These are phyloP conservation scores for Solanum chacoense DNA, from an alignment of 305 asterid genomes.

Conservation along the genomic window DNA sequence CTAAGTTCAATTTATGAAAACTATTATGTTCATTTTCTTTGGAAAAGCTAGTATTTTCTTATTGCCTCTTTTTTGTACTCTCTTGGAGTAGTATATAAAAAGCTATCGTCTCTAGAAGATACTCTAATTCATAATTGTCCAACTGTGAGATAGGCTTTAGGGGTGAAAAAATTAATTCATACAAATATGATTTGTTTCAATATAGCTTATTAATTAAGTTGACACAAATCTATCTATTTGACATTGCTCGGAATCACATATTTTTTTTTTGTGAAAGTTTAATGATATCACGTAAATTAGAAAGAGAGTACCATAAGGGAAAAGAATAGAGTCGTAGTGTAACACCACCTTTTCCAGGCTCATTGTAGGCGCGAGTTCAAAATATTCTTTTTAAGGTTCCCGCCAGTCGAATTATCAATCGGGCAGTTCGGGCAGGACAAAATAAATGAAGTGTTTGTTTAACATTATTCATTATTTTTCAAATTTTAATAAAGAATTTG, in stretches of 20 bases:
- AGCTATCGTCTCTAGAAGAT: neutral
- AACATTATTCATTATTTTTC: neutral
- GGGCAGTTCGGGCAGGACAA: slow-evolving; percentile 17
- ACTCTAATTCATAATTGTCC: neutral
- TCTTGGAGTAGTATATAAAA: neutral
- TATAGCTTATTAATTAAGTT: neutral
- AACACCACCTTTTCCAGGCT: neutral
- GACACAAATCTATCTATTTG: neutral
- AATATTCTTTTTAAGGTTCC: neutral
- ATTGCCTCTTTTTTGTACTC: neutral
- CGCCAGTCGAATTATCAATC: neutral
- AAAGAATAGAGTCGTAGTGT: neutral
- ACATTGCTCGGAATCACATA: neutral
- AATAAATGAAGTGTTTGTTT: neutral
- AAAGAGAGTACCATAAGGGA: neutral
- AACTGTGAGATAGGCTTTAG: neutral
- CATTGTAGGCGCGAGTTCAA: slow-evolving; percentile 22
- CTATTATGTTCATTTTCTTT: neutral
- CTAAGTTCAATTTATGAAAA: no score
- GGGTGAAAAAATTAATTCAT: neutral
- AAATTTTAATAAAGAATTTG: neutral
- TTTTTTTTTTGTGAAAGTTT: no score
- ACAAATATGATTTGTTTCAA: neutral
- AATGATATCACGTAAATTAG: no score
- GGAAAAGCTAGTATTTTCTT: neutral